Evolutionary conservation across 2,329 filamentous ascomycete species (phyloP).

Genomic region (Fusarium fujikuroi): DNA sequence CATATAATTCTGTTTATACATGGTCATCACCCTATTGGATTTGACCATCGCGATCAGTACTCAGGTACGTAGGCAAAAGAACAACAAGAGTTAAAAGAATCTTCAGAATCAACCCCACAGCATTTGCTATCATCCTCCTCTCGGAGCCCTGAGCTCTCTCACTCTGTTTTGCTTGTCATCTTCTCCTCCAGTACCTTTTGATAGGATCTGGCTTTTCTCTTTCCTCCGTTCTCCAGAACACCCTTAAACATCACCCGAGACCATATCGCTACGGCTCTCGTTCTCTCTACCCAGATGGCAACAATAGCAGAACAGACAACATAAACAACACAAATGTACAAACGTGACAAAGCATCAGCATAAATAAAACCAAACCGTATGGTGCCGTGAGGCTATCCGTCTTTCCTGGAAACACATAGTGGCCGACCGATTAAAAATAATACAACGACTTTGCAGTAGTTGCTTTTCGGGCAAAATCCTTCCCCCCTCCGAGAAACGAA

Average conservation of each 20-base stretch:
- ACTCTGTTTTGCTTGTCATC: neutral
- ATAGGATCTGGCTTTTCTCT: neutral
- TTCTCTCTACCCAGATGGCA: slow-evolving; percentile 7
- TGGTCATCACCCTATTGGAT: slow-evolving; percentile 8
- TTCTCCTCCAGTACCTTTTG: neutral
- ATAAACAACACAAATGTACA: slow-evolving; percentile 28
- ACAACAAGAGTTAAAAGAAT: slow-evolving; percentile 8
- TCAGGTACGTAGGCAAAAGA: slow-evolving; percentile 27
- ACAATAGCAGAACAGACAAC: neutral
- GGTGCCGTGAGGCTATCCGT: slow-evolving; percentile 55
- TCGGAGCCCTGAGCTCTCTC: slow-evolving; percentile 5
- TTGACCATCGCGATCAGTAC: slow-evolving; percentile 17
- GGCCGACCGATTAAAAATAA: slow-evolving; percentile 43
- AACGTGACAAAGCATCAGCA: slow-evolving; percentile 33
- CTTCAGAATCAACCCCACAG: slow-evolving; percentile 22
- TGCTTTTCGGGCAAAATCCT: slow-evolving; percentile 31
- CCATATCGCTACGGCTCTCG: neutral
- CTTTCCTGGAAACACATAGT: slow-evolving; percentile 48
- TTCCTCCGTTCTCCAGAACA: slow-evolving; percentile 12
- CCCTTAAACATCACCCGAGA: slow-evolving; percentile 3
- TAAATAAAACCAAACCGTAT: slow-evolving; percentile 43
- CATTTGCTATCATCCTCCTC: slow-evolving; percentile 16
- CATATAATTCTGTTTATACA: neutral
- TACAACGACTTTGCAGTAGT: slow-evolving; percentile 27
- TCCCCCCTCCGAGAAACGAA: slow-evolving; percentile 19